These are phyloP conservation scores for Colletotrichum theobromicola DNA, from an alignment of 2,329 filamentous ascomycete species.

Conservation along the genomic window DNA sequence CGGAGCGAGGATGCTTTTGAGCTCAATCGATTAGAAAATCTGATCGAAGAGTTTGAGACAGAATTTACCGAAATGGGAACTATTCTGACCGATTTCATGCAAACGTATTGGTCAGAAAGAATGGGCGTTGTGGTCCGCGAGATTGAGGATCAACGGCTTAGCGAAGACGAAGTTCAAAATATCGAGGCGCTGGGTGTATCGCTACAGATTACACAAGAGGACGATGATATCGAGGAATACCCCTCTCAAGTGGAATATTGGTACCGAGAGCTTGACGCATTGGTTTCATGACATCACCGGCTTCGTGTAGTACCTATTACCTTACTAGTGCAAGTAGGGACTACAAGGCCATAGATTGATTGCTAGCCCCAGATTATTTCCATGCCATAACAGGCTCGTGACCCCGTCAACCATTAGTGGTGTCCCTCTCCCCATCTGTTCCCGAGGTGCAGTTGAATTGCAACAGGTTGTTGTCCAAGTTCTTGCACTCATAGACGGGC, in stretches of 20 bases:
- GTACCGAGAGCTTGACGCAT: neutral
- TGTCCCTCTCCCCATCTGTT: neutral
- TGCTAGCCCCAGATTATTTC: neutral
- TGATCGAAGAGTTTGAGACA: neutral
- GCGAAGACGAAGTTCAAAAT: neutral
- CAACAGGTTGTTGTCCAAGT: constrained; percentile 30
- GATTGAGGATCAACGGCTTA: too few species aligned
- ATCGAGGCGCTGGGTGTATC: neutral
- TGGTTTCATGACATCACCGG: neutral
- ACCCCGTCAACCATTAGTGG: neutral
- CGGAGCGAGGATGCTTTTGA: too few species aligned
- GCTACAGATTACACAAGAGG: neutral
- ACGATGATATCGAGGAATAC: neutral
- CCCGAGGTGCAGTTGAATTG: constrained; percentile 4
- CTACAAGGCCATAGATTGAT: neutral
- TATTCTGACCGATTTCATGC: neutral
- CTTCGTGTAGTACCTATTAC: too few species aligned
- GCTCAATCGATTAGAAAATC: too few species aligned
- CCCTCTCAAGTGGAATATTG: neutral
- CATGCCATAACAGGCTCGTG: neutral
- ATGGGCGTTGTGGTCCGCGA: neutral
- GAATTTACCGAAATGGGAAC: neutral
- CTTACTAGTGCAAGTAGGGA: too few species aligned
- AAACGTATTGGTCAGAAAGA: neutral
- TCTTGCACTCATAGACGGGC: constrained; percentile 47